These are phyloP conservation scores for Esteya vermicola DNA, from an alignment of 2,329 filamentous ascomycete species.

Conservation along the genomic window DNA sequence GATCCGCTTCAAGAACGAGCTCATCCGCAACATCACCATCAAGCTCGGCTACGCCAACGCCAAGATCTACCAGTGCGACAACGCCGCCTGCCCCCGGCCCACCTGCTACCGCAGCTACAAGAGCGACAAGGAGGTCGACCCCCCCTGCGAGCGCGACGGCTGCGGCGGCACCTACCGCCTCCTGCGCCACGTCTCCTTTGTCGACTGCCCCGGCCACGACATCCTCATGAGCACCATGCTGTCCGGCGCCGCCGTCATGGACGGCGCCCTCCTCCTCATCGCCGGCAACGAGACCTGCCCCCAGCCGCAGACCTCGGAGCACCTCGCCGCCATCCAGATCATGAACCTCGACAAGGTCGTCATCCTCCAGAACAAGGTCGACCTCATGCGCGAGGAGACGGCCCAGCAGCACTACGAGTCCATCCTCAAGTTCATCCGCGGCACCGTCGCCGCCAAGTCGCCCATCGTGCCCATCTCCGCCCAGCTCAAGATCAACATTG, in stretches of 20 bases:
- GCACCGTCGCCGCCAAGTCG: slow-evolving; percentile 86
- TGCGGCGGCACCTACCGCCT: slow-evolving; percentile 79
- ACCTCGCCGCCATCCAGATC: slow-evolving; percentile 97
- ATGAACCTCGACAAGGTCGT: slow-evolving; percentile 99
- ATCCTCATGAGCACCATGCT: slow-evolving; percentile 99
- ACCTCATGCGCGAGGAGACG: slow-evolving; percentile 92
- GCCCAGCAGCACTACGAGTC: slow-evolving; percentile 91
- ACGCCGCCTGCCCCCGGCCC: slow-evolving; percentile 75
- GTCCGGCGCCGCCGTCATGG: slow-evolving; percentile 98
- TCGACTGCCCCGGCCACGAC: slow-evolving; percentile 98
- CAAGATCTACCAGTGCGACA: slow-evolving; percentile 99
- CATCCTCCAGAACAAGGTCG: slow-evolving; percentile 98
- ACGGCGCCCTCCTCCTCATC: slow-evolving; percentile 88
- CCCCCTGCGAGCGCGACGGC: slow-evolving; percentile 85
- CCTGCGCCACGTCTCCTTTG: slow-evolving; percentile 87
- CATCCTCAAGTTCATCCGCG: slow-evolving; percentile 95
- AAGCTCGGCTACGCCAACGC: slow-evolving; percentile 99
- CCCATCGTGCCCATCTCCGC: slow-evolving; percentile 95
- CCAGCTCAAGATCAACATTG: slow-evolving; percentile 99
- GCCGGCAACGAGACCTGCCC: slow-evolving; percentile 97
- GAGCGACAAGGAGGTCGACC: slow-evolving; percentile 97
- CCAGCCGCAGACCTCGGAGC: slow-evolving; percentile 95
- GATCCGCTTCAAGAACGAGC: slow-evolving; percentile 98
- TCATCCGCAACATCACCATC: slow-evolving; percentile 98
- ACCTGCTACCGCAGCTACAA: slow-evolving; percentile 96